A percentile compares a stretch with the other conserved stretches of the same genome.
Evolutionary conservation across 2,329 filamentous ascomycete species (phyloP).

Genomic region (Cadophora sp.): DNA sequence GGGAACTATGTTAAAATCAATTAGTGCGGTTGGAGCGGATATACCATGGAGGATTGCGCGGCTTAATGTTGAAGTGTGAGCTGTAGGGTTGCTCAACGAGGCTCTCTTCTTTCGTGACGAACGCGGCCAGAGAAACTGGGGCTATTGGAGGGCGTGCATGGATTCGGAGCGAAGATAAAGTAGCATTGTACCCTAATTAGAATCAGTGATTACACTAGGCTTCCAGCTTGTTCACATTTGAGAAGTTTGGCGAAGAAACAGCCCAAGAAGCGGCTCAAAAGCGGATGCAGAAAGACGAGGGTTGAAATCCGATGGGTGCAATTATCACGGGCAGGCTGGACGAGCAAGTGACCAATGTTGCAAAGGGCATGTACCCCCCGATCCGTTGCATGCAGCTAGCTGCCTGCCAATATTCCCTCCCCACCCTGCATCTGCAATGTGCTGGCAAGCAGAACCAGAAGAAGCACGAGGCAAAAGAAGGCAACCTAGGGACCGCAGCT

Average conservation of each 20-base stretch:
- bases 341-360: not conserved
- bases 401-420: not conserved
- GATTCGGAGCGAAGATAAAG: constrained; percentile 15
- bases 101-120: constrained; percentile 4
- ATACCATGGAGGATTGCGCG: constrained; percentile 1
- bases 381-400: not conserved
- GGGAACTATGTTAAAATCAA: constrained; percentile 59
- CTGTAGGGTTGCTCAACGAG: not conserved
- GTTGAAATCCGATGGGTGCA: not conserved
- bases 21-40: constrained; percentile 28
- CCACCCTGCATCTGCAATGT: not conserved
- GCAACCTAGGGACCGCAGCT: not conserved
- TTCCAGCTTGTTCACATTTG: constrained; percentile 5
- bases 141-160: constrained; percentile 22
- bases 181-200: constrained; percentile 26
- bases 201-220: constrained; percentile 10
- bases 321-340: not conserved
- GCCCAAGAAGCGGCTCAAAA: not conserved
- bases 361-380: not conserved
- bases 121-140: constrained; percentile 12
- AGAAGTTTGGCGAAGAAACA: not conserved
- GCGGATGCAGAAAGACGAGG: not conserved
- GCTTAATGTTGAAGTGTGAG: not conserved
- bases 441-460: not conserved
- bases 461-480: constrained; percentile 1